Evolutionary conservation across 352 stramenopile species (phyloP).

Genomic region (Globisporangium perplexum): DNA sequence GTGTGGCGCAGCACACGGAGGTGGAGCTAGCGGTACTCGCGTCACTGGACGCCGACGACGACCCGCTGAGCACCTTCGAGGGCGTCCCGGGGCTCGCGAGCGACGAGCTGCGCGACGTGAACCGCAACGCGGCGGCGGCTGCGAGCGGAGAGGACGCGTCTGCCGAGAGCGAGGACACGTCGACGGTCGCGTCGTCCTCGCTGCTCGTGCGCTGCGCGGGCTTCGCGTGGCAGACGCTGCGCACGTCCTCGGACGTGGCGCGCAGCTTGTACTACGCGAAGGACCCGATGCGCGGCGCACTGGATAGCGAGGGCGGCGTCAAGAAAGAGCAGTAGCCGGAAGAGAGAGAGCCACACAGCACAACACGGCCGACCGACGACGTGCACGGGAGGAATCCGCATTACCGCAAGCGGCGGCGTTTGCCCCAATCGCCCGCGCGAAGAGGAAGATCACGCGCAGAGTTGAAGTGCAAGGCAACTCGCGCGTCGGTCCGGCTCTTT

Average conservation of each 20-base stretch:
- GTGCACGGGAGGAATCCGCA: too few species aligned
- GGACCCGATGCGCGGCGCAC: slow-evolving; percentile 32
- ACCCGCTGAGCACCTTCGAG: slow-evolving; percentile 31
- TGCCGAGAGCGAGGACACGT: not conserved
- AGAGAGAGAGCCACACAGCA: too few species aligned
- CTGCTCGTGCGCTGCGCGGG: slow-evolving; percentile 28
- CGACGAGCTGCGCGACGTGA: slow-evolving; percentile 15
- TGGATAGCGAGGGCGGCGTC: slow-evolving; percentile 7
- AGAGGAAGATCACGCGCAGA: too few species aligned
- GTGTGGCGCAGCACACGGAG: slow-evolving; percentile 33
- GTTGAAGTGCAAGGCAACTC: too few species aligned
- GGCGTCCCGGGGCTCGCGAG: slow-evolving; percentile 18
- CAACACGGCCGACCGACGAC: too few species aligned
- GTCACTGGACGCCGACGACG: slow-evolving; percentile 17
- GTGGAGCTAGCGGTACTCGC: slow-evolving; percentile 49
- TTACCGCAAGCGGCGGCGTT: too few species aligned
- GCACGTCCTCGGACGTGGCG: slow-evolving; percentile 38
- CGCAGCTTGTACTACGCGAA: slow-evolving; percentile 34
- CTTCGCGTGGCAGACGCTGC: slow-evolving; percentile 37
- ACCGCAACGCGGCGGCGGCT: slow-evolving; percentile 1
- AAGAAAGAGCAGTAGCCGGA: slow-evolving; percentile 5
- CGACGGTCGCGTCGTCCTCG: not conserved
- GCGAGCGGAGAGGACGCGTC: slow-evolving; percentile 1
- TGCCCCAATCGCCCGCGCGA: too few species aligned
- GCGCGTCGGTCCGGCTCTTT: too few species aligned